A percentile compares a stretch with the other conserved stretches of the same genome.
These are phyloP conservation scores for Neobulgaria alba DNA, from an alignment of 2,329 filamentous ascomycete species.

Conservation along the genomic window DNA sequence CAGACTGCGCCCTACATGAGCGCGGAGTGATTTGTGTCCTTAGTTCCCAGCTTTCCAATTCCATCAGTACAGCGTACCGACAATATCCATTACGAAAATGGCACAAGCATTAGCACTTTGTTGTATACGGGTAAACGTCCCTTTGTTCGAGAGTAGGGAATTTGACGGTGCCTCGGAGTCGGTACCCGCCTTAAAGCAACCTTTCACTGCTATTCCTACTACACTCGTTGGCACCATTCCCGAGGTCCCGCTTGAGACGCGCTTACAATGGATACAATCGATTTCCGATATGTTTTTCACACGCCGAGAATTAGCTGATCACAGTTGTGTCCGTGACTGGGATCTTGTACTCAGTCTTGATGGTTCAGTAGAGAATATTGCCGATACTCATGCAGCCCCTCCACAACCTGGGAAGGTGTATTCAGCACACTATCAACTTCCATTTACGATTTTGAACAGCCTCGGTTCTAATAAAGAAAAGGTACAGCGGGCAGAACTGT, in stretches of 20 bases:
- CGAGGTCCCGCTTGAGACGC: conserved; percentile 3
- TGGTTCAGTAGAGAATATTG: conserved; percentile 9
- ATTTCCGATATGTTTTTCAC: conserved; percentile 5
- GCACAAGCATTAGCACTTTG: too few relatives aligned
- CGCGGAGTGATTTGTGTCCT: too few relatives aligned
- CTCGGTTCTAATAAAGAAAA: conserved; percentile 8
- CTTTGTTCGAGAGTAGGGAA: too few relatives aligned
- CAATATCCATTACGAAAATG: too few relatives aligned
- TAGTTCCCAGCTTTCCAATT: too few relatives aligned
- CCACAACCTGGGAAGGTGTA: conserved; percentile 6
- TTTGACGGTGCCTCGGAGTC: too few relatives aligned
- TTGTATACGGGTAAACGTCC: too few relatives aligned
- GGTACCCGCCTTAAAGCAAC: too few relatives aligned
- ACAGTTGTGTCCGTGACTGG: conserved; percentile 9
- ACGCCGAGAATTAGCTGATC: conserved; percentile 1
- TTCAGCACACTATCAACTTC: conserved; percentile 11
- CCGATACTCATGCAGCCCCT: not conserved
- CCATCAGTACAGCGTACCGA: too few relatives aligned
- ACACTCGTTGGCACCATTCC: too few relatives aligned
- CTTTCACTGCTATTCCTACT: too few relatives aligned
- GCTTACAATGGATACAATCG: conserved; percentile 6
- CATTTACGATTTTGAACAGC: conserved; percentile 2
- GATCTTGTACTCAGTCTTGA: conserved; percentile 11
- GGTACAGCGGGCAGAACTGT: conserved; percentile 10
- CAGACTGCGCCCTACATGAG: too few relatives aligned